These are phyloP conservation scores for Penicillium egyptiacum DNA, from an alignment of 495 filamentous ascomycete genomes.

Conservation along the genomic window DNA sequence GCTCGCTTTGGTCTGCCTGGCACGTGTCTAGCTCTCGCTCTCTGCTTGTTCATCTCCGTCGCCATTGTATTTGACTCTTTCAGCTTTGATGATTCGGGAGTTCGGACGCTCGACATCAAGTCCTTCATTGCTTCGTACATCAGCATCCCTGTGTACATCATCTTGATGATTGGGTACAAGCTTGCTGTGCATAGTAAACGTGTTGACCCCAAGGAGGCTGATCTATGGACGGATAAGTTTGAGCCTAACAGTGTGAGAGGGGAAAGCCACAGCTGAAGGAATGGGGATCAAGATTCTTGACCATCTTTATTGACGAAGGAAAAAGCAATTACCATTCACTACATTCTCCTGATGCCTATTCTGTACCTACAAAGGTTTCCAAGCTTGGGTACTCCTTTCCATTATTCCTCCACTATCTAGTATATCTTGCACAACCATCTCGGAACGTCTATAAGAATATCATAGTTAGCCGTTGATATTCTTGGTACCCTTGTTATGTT, in stretches of 20 bases:
- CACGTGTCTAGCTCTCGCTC: slow-evolving; percentile 60
- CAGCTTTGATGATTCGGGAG: slow-evolving; percentile 28
- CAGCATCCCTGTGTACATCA: slow-evolving; percentile 72
- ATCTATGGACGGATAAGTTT: slow-evolving; percentile 57
- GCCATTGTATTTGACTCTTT: slow-evolving; percentile 75
- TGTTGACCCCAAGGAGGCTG: slow-evolving; percentile 54
- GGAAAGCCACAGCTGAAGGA: background rate
- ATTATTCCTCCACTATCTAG: too few species aligned
- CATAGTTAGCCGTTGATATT: too few species aligned
- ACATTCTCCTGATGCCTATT: background rate
- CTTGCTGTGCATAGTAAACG: slow-evolving; percentile 48
- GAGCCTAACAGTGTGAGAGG: background rate
- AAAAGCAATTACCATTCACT: background rate
- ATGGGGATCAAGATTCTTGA: background rate
- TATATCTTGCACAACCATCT: too few species aligned
- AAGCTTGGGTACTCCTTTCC: too few species aligned
- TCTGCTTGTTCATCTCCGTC: slow-evolving; percentile 67
- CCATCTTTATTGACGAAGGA: background rate
- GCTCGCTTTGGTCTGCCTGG: slow-evolving; percentile 69
- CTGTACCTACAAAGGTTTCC: too few species aligned
- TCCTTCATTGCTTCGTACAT: slow-evolving; percentile 77
- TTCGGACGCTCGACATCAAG: slow-evolving; percentile 54
- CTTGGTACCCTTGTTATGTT: too few species aligned
- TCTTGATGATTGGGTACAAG: slow-evolving; percentile 70
- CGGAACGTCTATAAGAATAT: too few species aligned